These are phyloP conservation scores for Leccinum arenicola DNA, from an alignment of 768 basidiomycete species.

Conservation along the genomic window DNA sequence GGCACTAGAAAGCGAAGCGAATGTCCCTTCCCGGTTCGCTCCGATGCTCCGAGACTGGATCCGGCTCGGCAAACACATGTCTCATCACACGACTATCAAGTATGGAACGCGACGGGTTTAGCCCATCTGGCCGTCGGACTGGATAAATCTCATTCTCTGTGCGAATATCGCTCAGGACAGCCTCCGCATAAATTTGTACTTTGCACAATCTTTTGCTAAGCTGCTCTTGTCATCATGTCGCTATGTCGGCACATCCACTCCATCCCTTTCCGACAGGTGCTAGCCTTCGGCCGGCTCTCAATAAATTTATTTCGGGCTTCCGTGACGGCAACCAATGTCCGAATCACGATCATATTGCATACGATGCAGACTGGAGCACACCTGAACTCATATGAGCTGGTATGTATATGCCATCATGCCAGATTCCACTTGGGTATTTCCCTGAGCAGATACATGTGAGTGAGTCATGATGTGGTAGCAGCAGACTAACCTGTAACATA, in stretches of 20 bases:
- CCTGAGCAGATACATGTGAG: no score
- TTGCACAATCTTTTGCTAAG: not conserved
- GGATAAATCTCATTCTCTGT: not conserved
- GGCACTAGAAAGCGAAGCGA: not conserved
- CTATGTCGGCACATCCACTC: not conserved
- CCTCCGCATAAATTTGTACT: not conserved
- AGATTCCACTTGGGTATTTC: not conserved
- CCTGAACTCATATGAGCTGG: not conserved
- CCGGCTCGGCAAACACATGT: not conserved
- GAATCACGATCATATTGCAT: not conserved
- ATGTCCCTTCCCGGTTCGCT: constrained; percentile 14
- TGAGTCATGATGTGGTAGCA: not conserved
- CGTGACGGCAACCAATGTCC: not conserved
- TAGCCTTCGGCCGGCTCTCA: not conserved
- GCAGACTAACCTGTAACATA: not conserved
- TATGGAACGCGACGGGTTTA: not conserved
- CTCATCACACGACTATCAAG: not conserved
- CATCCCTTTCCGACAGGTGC: not conserved
- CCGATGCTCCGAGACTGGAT: constrained; percentile 11
- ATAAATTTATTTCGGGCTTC: not conserved
- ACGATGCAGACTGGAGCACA: not conserved
- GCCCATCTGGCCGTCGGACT: not conserved
- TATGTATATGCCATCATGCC: not conserved
- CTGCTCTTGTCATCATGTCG: not conserved
- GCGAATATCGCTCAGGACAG: not conserved